A percentile compares a stretch with the other conserved stretches of the same genome.
Evolutionary conservation across 352 stramenopile genomes (phyloP).

Genomic region (Phytophthora multivora): DNA sequence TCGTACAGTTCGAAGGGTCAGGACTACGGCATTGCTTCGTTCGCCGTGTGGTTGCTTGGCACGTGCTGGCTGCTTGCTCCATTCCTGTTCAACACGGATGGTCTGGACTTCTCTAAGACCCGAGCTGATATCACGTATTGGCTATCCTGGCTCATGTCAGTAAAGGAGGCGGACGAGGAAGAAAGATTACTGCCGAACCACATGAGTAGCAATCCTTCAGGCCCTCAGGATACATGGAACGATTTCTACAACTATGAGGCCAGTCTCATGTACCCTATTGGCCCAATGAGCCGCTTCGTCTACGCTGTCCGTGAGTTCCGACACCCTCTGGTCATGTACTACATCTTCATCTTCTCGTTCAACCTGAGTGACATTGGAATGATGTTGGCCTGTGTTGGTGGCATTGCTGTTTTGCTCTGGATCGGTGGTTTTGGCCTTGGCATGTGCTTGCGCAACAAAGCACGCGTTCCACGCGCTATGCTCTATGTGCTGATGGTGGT

Average conservation of each 20-base stretch:
- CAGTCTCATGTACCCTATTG: constrained; percentile 64
- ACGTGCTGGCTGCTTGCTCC: constrained; percentile 80
- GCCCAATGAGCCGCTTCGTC: constrained; percentile 61
- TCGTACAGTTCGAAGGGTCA: constrained; percentile 87
- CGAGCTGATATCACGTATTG: constrained; percentile 84
- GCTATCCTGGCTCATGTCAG: constrained; percentile 83
- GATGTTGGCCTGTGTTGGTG: constrained; percentile 64
- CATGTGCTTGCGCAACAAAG: constrained; percentile 67
- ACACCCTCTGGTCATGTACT: constrained; percentile 85
- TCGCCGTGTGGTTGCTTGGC: constrained; percentile 85
- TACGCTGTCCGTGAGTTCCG: constrained; percentile 81
- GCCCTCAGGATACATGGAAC: constrained; percentile 62
- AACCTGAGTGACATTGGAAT: constrained; percentile 67
- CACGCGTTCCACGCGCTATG: constrained; percentile 49
- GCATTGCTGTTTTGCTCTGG: constrained; percentile 67
- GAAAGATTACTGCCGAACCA: constrained; percentile 50
- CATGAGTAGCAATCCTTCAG: constrained; percentile 21
- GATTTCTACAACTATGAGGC: constrained; percentile 85
- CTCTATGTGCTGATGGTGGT: constrained; percentile 81
- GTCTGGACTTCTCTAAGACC: constrained; percentile 87
- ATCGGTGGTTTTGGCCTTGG: constrained; percentile 61
- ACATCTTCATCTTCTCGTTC: constrained; percentile 79
- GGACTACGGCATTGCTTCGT: constrained; percentile 88
- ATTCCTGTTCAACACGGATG: constrained; percentile 90
- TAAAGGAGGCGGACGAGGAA: constrained; percentile 48